A percentile compares a stretch with the other conserved stretches of the same genome.
Evolutionary conservation across 257 asterid species (phyloP).

Genomic region (Solanum medicagineum): DNA sequence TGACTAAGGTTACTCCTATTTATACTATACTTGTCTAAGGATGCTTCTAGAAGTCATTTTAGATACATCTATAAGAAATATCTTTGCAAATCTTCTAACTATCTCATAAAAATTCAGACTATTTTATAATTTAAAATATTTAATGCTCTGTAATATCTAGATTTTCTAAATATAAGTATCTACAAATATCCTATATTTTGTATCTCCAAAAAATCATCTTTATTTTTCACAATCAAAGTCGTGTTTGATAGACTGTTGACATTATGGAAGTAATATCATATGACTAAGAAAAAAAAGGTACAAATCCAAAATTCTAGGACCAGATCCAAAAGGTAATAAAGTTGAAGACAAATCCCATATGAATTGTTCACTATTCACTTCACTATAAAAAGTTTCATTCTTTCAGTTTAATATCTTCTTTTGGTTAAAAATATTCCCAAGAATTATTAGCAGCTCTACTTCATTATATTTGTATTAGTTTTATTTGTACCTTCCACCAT

Average conservation of each 20-base stretch:
- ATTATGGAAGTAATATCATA: not conserved
- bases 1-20: no score
- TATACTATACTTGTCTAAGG: no score
- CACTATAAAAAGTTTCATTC: not conserved
- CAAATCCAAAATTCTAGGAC: not conserved
- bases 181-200: no score
- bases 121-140: no score
- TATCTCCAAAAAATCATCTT: no score
- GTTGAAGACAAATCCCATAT: conserved; percentile 19
- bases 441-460: not conserved
- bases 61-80: no score
- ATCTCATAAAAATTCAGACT: no score
- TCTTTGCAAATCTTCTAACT: no score
- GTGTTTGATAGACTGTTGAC: not conserved
- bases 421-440: not conserved
- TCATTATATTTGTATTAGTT: not conserved
- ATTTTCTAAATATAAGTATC: no score
- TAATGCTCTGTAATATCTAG: no score
- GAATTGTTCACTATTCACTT: conserved; percentile 15
- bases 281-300: not conserved
- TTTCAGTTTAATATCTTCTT: not conserved
- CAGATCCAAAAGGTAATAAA: not conserved
- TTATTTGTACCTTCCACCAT: not conserved
- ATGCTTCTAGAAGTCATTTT: no score
- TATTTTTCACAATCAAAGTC: not conserved